Base-by-base conservation (phyloP, 2,329 filamentous ascomycete genomes). In the Colletotrichum shisoi region DNA sequence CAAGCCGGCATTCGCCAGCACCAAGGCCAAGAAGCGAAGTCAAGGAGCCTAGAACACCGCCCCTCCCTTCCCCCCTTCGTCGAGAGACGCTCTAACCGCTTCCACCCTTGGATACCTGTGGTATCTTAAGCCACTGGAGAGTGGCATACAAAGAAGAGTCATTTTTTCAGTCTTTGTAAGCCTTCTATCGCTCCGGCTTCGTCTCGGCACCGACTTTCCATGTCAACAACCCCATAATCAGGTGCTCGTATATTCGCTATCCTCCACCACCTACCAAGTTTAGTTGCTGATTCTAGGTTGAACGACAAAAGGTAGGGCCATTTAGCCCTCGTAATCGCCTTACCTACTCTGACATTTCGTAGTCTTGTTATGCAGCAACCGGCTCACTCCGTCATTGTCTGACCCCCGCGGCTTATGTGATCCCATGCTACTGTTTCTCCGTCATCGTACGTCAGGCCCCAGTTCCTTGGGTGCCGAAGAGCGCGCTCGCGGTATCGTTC, bases 361-460 rank as follows among this genome's bases (percentile, higher is more conserved):
- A 64, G 49, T 39, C 19, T 51, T 51, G 17, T 37, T 31, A 42
- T 64, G 61, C 61, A 19, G 27, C 42, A 15, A 45, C 37, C 19
- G 34, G 52, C 45, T 46, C 58, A 27, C 57, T 57, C 49, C 61
- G 61, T 56, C 61, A 60, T 45, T 27, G 31, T n/a, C n/a, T 56
- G 39, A 59, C 54, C 49, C 49, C 66, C 34, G 62, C 51, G 57
- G 62, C 66, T 53, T 57, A 58, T 67, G 56, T 27, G 51, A 67
- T 62, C 58, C 34, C 37, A 21, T 67, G 39, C 42, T n/a, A 67
- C 54, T 45, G 21, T 34, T 67, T 62, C 57, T 65, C 66, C 66
- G 62, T 68, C 66, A 68, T 68, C 66, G 44, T 68, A 68, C 66
- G 52, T 68, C 66, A 68, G 52, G 66, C 66, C 66, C 66, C 66